Evolutionary conservation across 2,329 filamentous ascomycete genomes (phyloP).

Genomic region (Trematosphaeria pertusa): DNA sequence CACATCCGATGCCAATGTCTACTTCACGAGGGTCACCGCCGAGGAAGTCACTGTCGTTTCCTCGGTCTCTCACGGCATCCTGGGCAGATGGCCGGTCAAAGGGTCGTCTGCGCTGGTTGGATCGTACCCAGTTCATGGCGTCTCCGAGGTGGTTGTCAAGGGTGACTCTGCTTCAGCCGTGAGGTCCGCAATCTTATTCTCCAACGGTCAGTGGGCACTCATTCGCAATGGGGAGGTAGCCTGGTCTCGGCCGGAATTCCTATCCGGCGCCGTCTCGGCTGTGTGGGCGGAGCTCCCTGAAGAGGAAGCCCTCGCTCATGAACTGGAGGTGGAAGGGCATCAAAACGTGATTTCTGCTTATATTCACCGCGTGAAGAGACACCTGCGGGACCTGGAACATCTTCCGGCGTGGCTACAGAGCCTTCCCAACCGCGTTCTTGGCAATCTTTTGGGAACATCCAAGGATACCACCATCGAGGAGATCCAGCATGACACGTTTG

Average conservation of each 20-base stretch:
- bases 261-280: conserved; percentile 81
- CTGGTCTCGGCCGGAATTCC: conserved; percentile 83
- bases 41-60: conserved; percentile 77
- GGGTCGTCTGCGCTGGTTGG: conserved; percentile 37
- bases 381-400: conserved; percentile 77
- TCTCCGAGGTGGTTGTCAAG: conserved; percentile 83
- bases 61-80: conserved; percentile 75
- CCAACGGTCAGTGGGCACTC: conserved; percentile 78
- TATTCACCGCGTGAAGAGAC: conserved; percentile 82
- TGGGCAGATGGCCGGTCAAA: conserved; percentile 75
- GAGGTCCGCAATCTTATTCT: conserved; percentile 72
- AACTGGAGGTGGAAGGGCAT: conserved; percentile 85
- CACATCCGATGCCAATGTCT: conserved; percentile 80
- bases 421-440: conserved; percentile 72
- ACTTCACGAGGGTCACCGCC: conserved; percentile 82
- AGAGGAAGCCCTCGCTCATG: conserved; percentile 76
- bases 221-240: conserved; percentile 80
- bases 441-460: conserved; percentile 61
- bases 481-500: conserved; percentile 76
- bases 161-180: conserved; percentile 74
- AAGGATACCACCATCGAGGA: conserved; percentile 61
- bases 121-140: conserved; percentile 66
- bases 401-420: conserved; percentile 76
- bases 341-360: conserved; percentile 84
- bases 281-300: conserved; percentile 80